phyloP scores from a whole-genome alignment of 1,139 yeast genomes.

The Diutina mesorugosa region DNA sequence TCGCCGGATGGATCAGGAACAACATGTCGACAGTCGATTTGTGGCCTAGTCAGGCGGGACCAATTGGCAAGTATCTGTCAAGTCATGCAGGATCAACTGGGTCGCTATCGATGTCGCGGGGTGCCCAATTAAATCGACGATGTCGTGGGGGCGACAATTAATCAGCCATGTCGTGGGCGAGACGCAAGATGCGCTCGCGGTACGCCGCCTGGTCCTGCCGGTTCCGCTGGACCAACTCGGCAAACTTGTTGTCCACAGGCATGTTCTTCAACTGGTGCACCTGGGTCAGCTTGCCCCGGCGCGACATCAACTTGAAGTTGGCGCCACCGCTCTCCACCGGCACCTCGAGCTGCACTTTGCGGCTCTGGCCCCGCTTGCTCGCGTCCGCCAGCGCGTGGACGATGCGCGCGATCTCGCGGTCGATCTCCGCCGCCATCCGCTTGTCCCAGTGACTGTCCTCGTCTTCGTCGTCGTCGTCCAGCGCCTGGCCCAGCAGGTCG shows the following conservation, averaged over 20 bases:
- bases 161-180: conserved; percentile 10
- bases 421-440: conserved; percentile 37
- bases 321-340: conserved; percentile 7
- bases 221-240: conserved; percentile 22
- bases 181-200: conserved; percentile 27
- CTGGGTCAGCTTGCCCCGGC: conserved; percentile 22
- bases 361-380: conserved; percentile 6
- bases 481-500: neutral
- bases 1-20: too few relatives aligned
- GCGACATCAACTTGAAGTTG: conserved; percentile 42
- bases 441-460: conserved; percentile 24
- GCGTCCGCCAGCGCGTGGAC: conserved; percentile 16
- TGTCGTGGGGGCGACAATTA: too few relatives aligned
- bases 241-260: conserved; percentile 37
- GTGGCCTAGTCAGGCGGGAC: too few relatives aligned
- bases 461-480: conserved; percentile 8
- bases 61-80: too few relatives aligned
- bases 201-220: conserved; percentile 21
- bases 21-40: too few relatives aligned
- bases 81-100: too few relatives aligned
- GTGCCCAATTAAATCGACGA: too few relatives aligned
- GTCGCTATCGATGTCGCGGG: too few relatives aligned
- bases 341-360: conserved; percentile 13
- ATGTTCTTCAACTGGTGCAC: conserved; percentile 28
- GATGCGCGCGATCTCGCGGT: conserved; percentile 34